Evolutionary conservation across 805 yeast genomes (phyloP).

Genomic region (Yarrowia divulgata): DNA sequence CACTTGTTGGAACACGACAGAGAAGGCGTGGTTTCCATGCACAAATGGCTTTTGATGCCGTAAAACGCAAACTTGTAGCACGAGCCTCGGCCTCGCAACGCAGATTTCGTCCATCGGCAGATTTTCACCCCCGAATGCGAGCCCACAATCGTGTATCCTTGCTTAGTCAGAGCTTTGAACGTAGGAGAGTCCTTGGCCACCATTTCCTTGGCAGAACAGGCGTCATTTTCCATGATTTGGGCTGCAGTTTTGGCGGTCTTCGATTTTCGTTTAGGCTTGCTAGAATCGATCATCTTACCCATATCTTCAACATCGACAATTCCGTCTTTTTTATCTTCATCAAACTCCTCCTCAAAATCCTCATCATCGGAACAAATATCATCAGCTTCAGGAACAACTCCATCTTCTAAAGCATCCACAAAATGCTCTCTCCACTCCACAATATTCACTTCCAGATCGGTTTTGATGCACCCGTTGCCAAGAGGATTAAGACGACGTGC

Average conservation of each 20-base stretch:
- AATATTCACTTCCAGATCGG: slow-evolving; percentile 58
- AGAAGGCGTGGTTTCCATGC: slow-evolving; percentile 96
- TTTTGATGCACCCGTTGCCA: slow-evolving; percentile 83
- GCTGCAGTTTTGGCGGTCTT: slow-evolving; percentile 36
- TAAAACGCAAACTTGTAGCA: slow-evolving; percentile 93
- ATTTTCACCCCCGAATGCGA: slow-evolving; percentile 95
- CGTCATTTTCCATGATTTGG: slow-evolving; percentile 33
- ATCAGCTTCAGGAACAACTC: slow-evolving; percentile 64
- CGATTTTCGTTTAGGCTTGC: slow-evolving; percentile 43
- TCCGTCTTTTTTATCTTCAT: slow-evolving; percentile 52
- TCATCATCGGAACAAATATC: slow-evolving; percentile 61
- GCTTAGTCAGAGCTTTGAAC: slow-evolving; percentile 84
- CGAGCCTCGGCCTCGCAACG: slow-evolving; percentile 90
- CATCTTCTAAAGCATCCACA: slow-evolving; percentile 67
- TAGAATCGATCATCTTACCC: slow-evolving; percentile 62
- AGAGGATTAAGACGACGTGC: slow-evolving; percentile 83
- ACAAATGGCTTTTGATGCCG: slow-evolving; percentile 86
- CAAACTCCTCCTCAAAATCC: slow-evolving; percentile 49
- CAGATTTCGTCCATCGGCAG: slow-evolving; percentile 96
- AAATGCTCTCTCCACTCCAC: slow-evolving; percentile 72
- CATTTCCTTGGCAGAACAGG: slow-evolving; percentile 70
- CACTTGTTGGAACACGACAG: slow-evolving; percentile 93
- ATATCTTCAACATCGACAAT: slow-evolving; percentile 88
- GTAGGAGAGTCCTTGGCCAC: slow-evolving; percentile 91
- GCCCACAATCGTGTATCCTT: slow-evolving; percentile 92